phyloP scores from a whole-genome alignment of 768 basidiomycete species.

The Kwoniella shandongensis region DNA sequence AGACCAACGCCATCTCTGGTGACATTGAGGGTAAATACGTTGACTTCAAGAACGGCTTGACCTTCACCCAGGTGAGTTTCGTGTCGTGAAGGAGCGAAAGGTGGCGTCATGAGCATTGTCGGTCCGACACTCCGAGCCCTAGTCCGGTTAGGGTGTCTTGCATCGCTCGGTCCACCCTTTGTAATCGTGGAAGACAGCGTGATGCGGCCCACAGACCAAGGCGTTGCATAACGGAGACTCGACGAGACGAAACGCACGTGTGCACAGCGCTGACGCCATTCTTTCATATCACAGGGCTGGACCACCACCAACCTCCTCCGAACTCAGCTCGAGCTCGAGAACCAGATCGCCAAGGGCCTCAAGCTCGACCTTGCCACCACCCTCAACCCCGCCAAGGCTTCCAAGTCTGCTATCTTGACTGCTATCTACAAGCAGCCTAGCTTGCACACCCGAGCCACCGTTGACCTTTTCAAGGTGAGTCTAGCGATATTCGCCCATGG shows the following conservation, averaged over 20 bases:
- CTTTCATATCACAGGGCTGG: conserved; percentile 66
- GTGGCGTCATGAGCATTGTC: no score
- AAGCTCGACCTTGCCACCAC: conserved; percentile 87
- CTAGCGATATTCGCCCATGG: neutral
- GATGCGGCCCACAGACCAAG: no score
- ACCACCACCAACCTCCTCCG: conserved; percentile 90
- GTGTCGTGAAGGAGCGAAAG: no score
- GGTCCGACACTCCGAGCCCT: no score
- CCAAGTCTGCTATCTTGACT: conserved; percentile 77
- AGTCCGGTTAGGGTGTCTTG: no score
- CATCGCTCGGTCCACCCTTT: no score
- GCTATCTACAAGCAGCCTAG: conserved; percentile 93
- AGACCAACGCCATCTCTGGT: conserved; percentile 71
- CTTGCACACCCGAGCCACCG: conserved; percentile 81
- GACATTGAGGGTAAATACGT: conserved; percentile 95
- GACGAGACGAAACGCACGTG: conserved; percentile 5
- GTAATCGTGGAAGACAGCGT: no score
- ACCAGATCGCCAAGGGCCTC: conserved; percentile 94
- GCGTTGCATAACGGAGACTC: no score
- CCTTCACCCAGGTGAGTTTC: conserved; percentile 67
- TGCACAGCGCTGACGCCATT: neutral
- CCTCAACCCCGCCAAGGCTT: conserved; percentile 80
- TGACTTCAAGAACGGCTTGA: conserved; percentile 87
- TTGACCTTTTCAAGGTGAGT: conserved; percentile 90
- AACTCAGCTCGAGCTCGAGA: conserved; percentile 89